Base-by-base conservation (phyloP, 345 rosid genomes). In the Camelina neglecta region DNA sequence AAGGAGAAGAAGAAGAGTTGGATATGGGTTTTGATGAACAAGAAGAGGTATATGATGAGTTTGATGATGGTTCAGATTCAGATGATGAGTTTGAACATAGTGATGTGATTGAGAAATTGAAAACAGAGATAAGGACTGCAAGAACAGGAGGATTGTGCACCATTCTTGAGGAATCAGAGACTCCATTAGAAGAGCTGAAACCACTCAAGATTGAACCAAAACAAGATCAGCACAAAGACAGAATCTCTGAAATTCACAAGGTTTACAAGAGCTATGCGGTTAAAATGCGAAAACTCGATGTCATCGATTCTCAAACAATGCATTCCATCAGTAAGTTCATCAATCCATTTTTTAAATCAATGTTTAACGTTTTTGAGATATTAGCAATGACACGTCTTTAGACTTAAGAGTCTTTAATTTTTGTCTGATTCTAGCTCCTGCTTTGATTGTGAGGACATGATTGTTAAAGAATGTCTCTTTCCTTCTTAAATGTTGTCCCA, bases 81-180 rank as follows among this genome's bases (percentile, higher is more conserved):
- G 88, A 85, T 47, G 65, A 85, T 48, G 67, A 63, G 77, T 72
- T 42, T 60, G 97, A 88, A 67, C 85, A 86, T 0, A 83, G 81
- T 35, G 95, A 89, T 44, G 66, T 88, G 60, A 53, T 88, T 7
- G 90, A 93, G 66, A 88, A 79, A 82, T 80, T 93, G 56, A 87
- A 83, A 80, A 68, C 81, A 84, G 93, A 91, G 26, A 71, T 91
- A 24, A 85, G 67, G 56, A 75, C 31, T n/a, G 91, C 87, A 5
- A 88, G 93, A 73, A 87, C 85, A 0, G 96, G 90, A 6, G 98
- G 97, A 24, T 88, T 93, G 57, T 87, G 97, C 4, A 88, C 96
- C 0, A 91, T 93, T 73, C 71, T 80, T 12, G 98, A 93, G 79
- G 98, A 93, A 65, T 81, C 90, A 3, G 96, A 88, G 76, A 82